Evolutionary conservation across 352 stramenopile species (phyloP), one percentile per base, ranked within the genome.

Genomic region (Phytophthora podocarpi): DNA sequence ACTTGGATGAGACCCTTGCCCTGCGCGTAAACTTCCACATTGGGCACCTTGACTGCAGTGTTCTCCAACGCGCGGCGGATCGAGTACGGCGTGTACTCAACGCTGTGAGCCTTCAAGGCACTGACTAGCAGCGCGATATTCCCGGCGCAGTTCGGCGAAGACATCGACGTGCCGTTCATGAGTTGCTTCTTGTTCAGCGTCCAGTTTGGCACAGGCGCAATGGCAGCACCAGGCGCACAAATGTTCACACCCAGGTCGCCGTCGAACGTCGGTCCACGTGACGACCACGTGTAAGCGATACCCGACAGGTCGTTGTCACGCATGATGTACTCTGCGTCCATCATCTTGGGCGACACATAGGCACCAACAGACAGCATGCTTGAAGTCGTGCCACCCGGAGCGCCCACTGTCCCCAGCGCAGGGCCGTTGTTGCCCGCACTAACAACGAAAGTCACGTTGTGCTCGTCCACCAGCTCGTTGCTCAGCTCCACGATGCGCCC

Each of bases 141-240:
- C 34, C 97, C 97, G 18, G 87, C 87, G 27, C 85, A 96, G 76
- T 99, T 98, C 0, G 97, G 97, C 26, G 87, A 97, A 18, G 85
- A 90, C 97, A 99, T 99, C 55, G 87, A 98, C 26, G 97, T 99
- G 31, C 97, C 97, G 70, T 99, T 98, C 91, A 98, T 99, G 31
- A 98, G 85, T 71, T 96, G 83, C 65, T 96, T 97, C 66, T 97
- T 97, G 78, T 97, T 97, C 13, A 99, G 77, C 36, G 89, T 98
- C 89, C 93, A 98, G 65, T 97, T 97, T 5, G 96, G 95, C 31
- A 99, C 93, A 0, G 82, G 80, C 5, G 96, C 85, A 64, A 99
- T 98, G 9, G 97, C 97, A 46, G 93, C 96, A 6, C 97, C 97
- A 0, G 97, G 97, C 2, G 96, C 96, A 47, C 81, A 96, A 32